phyloP scores from a whole-genome alignment of 179 eudicot genomes.

The Actinidia arguta region DNA sequence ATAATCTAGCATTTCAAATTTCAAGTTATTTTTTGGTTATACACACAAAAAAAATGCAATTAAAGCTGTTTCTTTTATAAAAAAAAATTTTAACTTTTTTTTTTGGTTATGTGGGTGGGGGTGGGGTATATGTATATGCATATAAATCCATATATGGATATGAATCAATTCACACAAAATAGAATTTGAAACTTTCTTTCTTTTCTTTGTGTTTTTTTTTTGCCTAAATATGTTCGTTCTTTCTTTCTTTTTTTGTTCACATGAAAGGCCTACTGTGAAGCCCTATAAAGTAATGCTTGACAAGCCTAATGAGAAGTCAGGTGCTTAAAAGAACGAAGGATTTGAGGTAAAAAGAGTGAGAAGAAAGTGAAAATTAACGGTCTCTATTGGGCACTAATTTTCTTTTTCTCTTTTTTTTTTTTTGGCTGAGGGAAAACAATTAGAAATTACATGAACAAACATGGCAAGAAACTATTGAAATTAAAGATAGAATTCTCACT shows the following conservation, averaged over 20 bases:
- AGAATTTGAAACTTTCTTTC: background rate
- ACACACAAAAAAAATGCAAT: too few species aligned
- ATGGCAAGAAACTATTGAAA: background rate
- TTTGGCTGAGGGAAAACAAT: background rate
- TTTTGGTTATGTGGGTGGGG: too few species aligned
- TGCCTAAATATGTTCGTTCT: too few species aligned
- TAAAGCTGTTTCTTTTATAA: too few species aligned
- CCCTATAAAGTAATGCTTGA: background rate
- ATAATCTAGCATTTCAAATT: background rate
- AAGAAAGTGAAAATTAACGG: too few species aligned
- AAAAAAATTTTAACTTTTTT: too few species aligned
- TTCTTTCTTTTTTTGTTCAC: background rate
- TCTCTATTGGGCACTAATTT: too few species aligned
- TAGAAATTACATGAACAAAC: background rate
- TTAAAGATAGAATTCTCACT: constrained; percentile 4
- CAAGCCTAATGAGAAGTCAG: background rate
- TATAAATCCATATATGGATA: background rate
- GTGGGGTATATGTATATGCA: background rate
- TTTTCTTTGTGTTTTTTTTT: background rate
- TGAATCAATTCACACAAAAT: background rate
- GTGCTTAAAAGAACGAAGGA: background rate
- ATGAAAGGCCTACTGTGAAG: background rate
- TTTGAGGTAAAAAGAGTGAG: too few species aligned
- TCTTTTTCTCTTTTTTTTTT: background rate
- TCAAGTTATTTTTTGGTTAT: background rate